phyloP scores from a whole-genome alignment of 768 basidiomycete species.

The Lyophyllum semitale region DNA sequence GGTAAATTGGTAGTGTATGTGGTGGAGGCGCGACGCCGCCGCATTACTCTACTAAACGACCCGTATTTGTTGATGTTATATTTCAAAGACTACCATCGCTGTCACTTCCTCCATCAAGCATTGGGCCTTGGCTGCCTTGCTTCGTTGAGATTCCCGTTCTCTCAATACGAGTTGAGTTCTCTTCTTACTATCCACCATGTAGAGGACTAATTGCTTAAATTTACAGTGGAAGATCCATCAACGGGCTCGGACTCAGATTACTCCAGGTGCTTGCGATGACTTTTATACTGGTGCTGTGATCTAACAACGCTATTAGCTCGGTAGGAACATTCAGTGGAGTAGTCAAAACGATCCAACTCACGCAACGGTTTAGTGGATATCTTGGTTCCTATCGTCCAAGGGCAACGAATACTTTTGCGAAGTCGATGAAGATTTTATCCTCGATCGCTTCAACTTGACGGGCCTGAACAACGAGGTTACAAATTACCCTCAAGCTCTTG shows the following conservation, averaged over 20 bases:
- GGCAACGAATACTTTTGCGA: slow-evolving; percentile 99
- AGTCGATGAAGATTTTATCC: slow-evolving; percentile 98
- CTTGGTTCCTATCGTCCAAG: slow-evolving; percentile 96
- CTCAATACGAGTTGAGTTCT: slow-evolving; percentile 6
- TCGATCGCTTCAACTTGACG: slow-evolving; percentile 97
- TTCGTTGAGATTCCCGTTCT: background rate
- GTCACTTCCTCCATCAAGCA: background rate
- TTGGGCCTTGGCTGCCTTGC: background rate
- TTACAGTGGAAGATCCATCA: slow-evolving; percentile 78
- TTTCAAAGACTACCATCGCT: background rate
- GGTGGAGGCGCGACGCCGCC: background rate
- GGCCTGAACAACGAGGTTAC: slow-evolving; percentile 95
- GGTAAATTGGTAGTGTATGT: background rate
- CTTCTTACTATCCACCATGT: background rate
- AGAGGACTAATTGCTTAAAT: background rate
- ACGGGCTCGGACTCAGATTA: slow-evolving; percentile 96
- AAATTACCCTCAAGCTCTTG: slow-evolving; percentile 91
- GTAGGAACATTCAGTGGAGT: slow-evolving; percentile 25
- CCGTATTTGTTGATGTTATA: background rate
- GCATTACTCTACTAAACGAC: background rate
- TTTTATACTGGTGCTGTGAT: slow-evolving; percentile 6
- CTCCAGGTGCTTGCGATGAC: slow-evolving; percentile 68
- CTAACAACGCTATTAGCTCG: slow-evolving; percentile 31
- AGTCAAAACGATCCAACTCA: slow-evolving; percentile 3
- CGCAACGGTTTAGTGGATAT: slow-evolving; percentile 76